Evolutionary conservation across 352 stramenopile species (phyloP), one percentile per base, ranked within the genome.

Genomic region (Phytophthora meadii): DNA sequence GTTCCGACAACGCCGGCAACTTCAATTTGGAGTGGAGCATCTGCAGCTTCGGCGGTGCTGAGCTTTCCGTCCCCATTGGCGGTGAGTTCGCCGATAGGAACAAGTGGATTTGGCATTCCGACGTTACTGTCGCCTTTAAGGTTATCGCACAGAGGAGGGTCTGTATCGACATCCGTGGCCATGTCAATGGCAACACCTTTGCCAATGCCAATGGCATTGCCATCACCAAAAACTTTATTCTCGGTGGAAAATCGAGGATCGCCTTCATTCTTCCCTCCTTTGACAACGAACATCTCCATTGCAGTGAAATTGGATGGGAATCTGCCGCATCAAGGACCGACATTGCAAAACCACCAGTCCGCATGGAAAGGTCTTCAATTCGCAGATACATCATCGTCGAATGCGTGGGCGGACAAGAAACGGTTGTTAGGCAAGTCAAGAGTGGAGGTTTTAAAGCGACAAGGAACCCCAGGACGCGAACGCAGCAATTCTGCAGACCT

Each of bases 401-500:
- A 9, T 17, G 30, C 27, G 10, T 24, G 50, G 30, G 48, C 22
- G 47, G 55, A 68, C 7, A 76, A 70, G 57, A 65, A 61, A 22
- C 45, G 51, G 9, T 50, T 50, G 55, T 36, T 54, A 19, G 37
- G 58, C 53, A 90, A 88, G 61, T 85, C 77, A 1, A 71, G 83
- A 22, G 82, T 92, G 11, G 79, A 76, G 6, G 28, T 70, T 10
- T 72, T 94, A 24, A 72, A 72, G 28, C 68, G 64, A 30, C 55
- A 72, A 15, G 68, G 40, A 3, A 67, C 61, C 8, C 27, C 62
- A 39, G 62, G 64, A 22, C 79, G 81, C 0, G 65, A 83, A 46
- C 83, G 86, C 30, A 94, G 86, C 59, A 79, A 94, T 63, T 92
- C 83, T 40, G 82, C 79, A 27, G 84, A 94, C 63, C 72, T 94